phyloP scores from a whole-genome alignment of 2,329 filamentous ascomycete species.

The Arachnomyces sp. region DNA sequence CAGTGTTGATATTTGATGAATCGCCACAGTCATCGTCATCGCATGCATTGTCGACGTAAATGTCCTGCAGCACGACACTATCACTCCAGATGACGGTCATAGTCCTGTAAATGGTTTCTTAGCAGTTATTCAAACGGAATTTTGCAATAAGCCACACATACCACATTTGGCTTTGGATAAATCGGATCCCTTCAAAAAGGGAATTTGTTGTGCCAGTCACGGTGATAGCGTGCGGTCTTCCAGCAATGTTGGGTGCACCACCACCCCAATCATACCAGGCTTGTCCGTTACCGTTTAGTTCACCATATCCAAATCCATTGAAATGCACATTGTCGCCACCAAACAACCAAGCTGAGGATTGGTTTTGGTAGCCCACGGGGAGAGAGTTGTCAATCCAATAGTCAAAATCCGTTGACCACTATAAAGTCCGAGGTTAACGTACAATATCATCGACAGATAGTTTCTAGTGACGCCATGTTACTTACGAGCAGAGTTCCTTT shows the following conservation, averaged over 20 bases:
- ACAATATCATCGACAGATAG: not conserved
- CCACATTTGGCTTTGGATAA: slow-evolving; percentile 54
- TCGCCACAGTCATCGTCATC: too few species aligned
- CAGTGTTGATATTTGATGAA: slow-evolving; percentile 40
- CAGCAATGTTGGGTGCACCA: slow-evolving; percentile 24
- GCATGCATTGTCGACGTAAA: too few species aligned
- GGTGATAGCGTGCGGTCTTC: slow-evolving; percentile 23
- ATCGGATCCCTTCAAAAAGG: slow-evolving; percentile 15
- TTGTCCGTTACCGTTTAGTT: slow-evolving; percentile 41
- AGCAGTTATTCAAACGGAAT: too few species aligned
- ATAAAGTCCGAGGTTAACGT: not conserved
- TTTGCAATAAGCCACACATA: slow-evolving; percentile 50
- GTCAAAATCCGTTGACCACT: slow-evolving; percentile 31
- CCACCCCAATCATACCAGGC: slow-evolving; percentile 32
- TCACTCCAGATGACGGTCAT: too few species aligned
- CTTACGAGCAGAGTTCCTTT: slow-evolving; percentile 42
- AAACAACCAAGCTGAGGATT: slow-evolving; percentile 43
- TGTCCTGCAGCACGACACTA: too few species aligned
- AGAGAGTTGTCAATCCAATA: slow-evolving; percentile 45
- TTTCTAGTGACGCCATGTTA: slow-evolving; percentile 30
- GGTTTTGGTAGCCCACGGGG: slow-evolving; percentile 43
- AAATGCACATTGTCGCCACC: slow-evolving; percentile 45
- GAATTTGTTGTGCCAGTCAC: slow-evolving; percentile 12
- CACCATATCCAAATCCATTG: slow-evolving; percentile 43
- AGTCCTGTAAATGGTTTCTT: too few species aligned